Conservation (phyloP, 2,329 filamentous ascomycete species). For the Venturia carpophila region DNA sequence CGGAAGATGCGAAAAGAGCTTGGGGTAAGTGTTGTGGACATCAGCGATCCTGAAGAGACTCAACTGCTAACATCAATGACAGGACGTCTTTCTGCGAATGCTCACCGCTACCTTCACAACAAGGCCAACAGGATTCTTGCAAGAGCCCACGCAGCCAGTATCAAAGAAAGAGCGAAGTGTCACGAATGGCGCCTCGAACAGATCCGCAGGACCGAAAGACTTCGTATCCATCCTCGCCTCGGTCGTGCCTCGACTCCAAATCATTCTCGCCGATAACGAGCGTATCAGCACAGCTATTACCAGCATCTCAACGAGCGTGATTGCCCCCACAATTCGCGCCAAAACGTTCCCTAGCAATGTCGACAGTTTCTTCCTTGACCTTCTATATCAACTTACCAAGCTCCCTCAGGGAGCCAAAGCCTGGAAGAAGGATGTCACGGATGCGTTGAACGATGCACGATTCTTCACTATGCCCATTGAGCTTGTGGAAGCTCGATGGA, state of each 20-base stretch:
- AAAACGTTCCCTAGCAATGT: conserved; percentile 84
- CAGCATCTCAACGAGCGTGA: conserved; percentile 74
- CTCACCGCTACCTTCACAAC: conserved; percentile 93
- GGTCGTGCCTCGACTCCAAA: conserved; percentile 71
- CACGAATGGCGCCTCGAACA: conserved; percentile 33
- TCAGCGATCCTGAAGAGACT: background rate
- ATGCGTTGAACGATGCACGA: conserved; percentile 82
- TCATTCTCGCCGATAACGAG: conserved; percentile 78
- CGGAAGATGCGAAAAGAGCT: conserved; percentile 84
- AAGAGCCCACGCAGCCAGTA: conserved; percentile 41
- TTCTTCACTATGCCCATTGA: conserved; percentile 68
- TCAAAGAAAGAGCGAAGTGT: conserved; percentile 23
- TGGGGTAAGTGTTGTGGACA: conserved; percentile 51
- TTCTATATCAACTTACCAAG: conserved; percentile 70
- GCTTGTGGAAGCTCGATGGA: conserved; percentile 67
- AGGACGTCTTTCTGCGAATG: conserved; percentile 84
- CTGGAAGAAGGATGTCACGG: conserved; percentile 87
- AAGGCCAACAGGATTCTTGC: conserved; percentile 65
- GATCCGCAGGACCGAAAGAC: conserved; percentile 36
- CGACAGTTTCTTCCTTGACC: conserved; percentile 58
- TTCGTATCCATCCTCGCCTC: conserved; percentile 70
- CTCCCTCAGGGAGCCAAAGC: conserved; percentile 74
- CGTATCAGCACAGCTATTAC: conserved; percentile 69
- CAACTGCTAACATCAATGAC: conserved; percentile 23
- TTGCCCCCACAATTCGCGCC: conserved; percentile 73